These are phyloP conservation scores for Sclerotinia subarctica DNA, from an alignment of 2,329 filamentous ascomycete species.

Conservation along the genomic window DNA sequence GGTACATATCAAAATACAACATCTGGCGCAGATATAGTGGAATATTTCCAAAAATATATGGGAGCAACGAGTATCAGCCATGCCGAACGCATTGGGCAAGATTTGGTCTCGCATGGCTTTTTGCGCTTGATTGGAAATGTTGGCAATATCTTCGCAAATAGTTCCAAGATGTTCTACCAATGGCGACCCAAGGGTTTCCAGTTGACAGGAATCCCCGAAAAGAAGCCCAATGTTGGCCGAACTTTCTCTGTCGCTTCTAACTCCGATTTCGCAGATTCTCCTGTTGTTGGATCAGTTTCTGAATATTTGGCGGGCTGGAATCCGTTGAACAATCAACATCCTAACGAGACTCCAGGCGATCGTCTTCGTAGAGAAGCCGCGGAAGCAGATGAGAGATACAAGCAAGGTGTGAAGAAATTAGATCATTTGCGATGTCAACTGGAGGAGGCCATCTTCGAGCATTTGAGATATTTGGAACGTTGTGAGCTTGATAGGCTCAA, in stretches of 20 bases:
- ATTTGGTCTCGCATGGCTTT: slow-evolving; percentile 81
- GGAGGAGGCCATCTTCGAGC: slow-evolving; percentile 91
- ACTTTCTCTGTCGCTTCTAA: slow-evolving; percentile 69
- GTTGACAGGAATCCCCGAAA: slow-evolving; percentile 81
- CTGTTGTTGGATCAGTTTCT: slow-evolving; percentile 75
- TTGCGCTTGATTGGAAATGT: slow-evolving; percentile 90
- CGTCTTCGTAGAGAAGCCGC: slow-evolving; percentile 82
- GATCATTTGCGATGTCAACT: slow-evolving; percentile 88
- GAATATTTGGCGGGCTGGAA: slow-evolving; percentile 94
- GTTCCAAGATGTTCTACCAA: slow-evolving; percentile 95
- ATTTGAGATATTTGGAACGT: slow-evolving; percentile 93
- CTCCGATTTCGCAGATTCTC: slow-evolving; percentile 66
- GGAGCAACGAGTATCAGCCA: slow-evolving; percentile 80
- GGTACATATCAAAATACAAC: slow-evolving; percentile 94
- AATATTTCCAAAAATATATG: slow-evolving; percentile 90
- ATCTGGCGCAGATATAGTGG: slow-evolving; percentile 86
- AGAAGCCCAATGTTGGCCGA: slow-evolving; percentile 69
- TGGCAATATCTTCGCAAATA: slow-evolving; percentile 93
- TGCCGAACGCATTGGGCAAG: slow-evolving; percentile 91
- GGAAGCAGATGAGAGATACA: slow-evolving; percentile 93
- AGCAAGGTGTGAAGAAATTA: slow-evolving; percentile 77
- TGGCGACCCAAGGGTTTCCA: slow-evolving; percentile 94
- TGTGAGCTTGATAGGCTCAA: slow-evolving; percentile 95
- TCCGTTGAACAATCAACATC: slow-evolving; percentile 80
- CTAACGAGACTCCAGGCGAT: slow-evolving; percentile 90